Base-by-base conservation (phyloP, 2,329 filamentous ascomycete species). In the Capronia americana region DNA sequence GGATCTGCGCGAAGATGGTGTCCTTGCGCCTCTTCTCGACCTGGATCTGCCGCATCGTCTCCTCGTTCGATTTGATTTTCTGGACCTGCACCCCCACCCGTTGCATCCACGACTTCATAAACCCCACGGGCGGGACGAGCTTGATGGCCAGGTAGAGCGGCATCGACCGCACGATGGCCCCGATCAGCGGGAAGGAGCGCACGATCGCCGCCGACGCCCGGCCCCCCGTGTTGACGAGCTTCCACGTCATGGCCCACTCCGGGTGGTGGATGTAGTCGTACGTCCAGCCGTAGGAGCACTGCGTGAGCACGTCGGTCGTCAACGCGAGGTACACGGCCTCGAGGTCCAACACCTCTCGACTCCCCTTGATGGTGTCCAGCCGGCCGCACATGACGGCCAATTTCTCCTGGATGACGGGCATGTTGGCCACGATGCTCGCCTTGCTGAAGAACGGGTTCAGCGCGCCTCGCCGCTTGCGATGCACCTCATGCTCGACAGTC, bases 391-490 rank as follows among this genome's bases (percentile, higher is more conserved):
- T 68, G 50, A 65, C 57, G 11, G 68, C 70, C 20, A 69, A 26
- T 26, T 67, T 77, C 1, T 73, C 67, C 7, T 75, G 68, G 12
- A 83, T 77, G 55, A 77, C 76, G 67, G 69, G 79, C 69, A 79
- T 75, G 2, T 82, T 71, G 1, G 70, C 70, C 5, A 71, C 65
- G 23, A 83, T 75, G 7, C 77, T 76, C 11, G 73, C 73, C 41
- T 74, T 77, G 1, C 81, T 82, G 69, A 83, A 84, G 73, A 81
- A 83, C 0, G 74, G 76, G 62, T 77, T 80, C 56, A 84, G 65
- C 1, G 79, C 74, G 3, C 68, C 74, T 14, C 82, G 78, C 2
- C 82, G 78, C 20, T 76, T 72, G 1, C 79, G 78, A 66, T 84
- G 82, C 6, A 77, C 71, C 24, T 80, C 75, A 64, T 81, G 78